Evolutionary conservation across 106 monocot species (phyloP).

Genomic region (Hemerocallis citrina): DNA sequence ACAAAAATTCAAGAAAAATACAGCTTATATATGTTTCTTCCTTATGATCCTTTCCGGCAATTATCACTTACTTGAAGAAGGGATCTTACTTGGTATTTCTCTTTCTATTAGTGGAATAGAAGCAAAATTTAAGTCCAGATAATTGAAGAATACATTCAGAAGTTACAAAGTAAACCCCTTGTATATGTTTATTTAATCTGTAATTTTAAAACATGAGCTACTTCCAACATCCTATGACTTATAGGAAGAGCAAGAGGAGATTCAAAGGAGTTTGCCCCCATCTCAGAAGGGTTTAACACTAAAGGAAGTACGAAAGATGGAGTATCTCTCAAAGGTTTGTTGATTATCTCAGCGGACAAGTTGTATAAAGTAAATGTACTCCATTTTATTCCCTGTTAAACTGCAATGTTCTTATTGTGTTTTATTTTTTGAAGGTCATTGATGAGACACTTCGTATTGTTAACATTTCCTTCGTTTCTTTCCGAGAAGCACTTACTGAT

Average conservation of each 20-base stretch:
- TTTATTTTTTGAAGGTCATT: slow-evolving; percentile 45
- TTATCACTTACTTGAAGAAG: too few relatives aligned
- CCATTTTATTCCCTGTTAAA: background rate
- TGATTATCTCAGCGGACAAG: background rate
- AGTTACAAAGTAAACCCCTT: too few relatives aligned
- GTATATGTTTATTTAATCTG: too few relatives aligned
- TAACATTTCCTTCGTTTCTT: slow-evolving; percentile 75
- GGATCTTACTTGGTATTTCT: too few relatives aligned
- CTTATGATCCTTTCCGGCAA: too few relatives aligned
- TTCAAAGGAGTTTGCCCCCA: slow-evolving; percentile 44
- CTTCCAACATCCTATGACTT: background rate
- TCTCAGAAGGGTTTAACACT: slow-evolving; percentile 60
- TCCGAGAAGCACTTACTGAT: slow-evolving; percentile 61
- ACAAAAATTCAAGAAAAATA: too few relatives aligned
- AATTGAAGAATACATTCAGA: too few relatives aligned
- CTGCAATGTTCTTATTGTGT: background rate
- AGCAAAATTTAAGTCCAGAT: too few relatives aligned
- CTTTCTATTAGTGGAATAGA: too few relatives aligned
- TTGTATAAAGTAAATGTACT: background rate
- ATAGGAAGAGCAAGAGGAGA: slow-evolving; percentile 82
- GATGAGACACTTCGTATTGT: slow-evolving; percentile 82
- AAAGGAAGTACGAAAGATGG: slow-evolving; percentile 71
- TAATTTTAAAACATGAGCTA: background rate
- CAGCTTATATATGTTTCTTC: too few relatives aligned
- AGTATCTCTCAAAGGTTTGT: slow-evolving; percentile 77